Evolutionary conservation across 164 flowering plant species (phyloP).

Genomic region (Kalanchoe fedtschenkoi): DNA sequence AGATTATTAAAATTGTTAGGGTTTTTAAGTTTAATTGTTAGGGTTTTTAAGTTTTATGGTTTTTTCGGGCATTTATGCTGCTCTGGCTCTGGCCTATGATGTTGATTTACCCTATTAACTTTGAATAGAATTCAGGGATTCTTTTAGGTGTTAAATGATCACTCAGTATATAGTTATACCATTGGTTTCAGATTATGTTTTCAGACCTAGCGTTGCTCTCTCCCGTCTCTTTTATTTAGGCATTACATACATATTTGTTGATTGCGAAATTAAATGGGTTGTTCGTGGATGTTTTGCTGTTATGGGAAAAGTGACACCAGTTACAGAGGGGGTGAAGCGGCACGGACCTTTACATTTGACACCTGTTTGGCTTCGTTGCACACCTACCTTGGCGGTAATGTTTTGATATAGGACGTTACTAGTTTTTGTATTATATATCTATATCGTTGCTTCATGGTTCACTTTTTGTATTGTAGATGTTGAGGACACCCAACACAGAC

Average conservation of each 20-base stretch:
- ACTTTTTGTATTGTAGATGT: constrained; percentile 48
- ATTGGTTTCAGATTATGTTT: neutral
- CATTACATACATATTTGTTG: neutral
- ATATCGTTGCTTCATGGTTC: constrained; percentile 8
- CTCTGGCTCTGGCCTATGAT: too few relatives aligned
- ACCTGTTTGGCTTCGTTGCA: constrained; percentile 70
- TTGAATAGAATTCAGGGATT: neutral
- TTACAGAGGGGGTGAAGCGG: constrained; percentile 26
- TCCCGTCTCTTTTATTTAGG: neutral
- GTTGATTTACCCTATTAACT: neutral
- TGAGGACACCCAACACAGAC: constrained; percentile 68
- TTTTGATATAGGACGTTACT: neutral
- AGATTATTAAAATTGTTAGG: too few relatives aligned
- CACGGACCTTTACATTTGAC: constrained; percentile 45
- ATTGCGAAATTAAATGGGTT: neutral
- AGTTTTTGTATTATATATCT: neutral
- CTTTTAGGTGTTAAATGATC: neutral
- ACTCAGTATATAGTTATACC: neutral
- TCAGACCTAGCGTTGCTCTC: neutral
- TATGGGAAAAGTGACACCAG: constrained; percentile 19
- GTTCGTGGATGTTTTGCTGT: constrained; percentile 5
- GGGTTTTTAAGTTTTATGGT: too few relatives aligned
- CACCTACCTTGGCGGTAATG: constrained; percentile 89
- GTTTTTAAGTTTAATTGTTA: too few relatives aligned
- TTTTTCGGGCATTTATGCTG: too few relatives aligned